Evolutionary conservation across 371 early-diverging fungal genomes (phyloP).

Genomic region (Cokeromyces recurvatus): DNA sequence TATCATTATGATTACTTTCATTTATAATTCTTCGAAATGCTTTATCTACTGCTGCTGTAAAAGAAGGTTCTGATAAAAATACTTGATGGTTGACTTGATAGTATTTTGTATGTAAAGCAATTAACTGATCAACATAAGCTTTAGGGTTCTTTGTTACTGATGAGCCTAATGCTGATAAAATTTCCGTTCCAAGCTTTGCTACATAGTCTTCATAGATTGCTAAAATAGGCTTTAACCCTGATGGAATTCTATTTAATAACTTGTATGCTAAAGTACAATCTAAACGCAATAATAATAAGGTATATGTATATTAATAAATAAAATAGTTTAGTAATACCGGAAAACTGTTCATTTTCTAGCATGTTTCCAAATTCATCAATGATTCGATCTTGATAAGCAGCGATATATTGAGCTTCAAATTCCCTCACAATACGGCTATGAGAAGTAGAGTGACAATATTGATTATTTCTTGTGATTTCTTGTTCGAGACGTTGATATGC

Average conservation of each 20-base stretch:
- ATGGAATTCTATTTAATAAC: constrained; percentile 56
- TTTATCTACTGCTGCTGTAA: constrained; percentile 83
- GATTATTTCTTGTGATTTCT: constrained; percentile 49
- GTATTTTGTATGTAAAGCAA: constrained; percentile 63
- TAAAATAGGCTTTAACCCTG: constrained; percentile 49
- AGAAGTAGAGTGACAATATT: constrained; percentile 68
- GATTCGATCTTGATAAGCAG: constrained; percentile 62
- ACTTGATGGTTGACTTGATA: constrained; percentile 53
- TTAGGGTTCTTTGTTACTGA: constrained; percentile 65
- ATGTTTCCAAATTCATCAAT: constrained; percentile 69
- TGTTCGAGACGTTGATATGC: constrained; percentile 51
- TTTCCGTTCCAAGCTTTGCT: constrained; percentile 52
- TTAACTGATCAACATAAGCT: constrained; percentile 62
- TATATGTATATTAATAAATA: too few species aligned
- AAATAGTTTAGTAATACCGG: too few species aligned
- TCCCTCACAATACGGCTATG: constrained; percentile 65
- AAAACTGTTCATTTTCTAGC: constrained; percentile 59
- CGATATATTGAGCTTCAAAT: constrained; percentile 72
- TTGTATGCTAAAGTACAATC: constrained; percentile 73
- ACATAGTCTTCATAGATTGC: constrained; percentile 63
- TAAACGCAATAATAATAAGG: constrained; percentile 17
- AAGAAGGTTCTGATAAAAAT: constrained; percentile 65
- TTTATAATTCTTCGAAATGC: constrained; percentile 78
- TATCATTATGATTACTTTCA: constrained; percentile 49
- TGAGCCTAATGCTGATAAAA: constrained; percentile 50